Base-by-base conservation (phyloP, 768 basidiomycete species). In the Zangia roseola region DNA sequence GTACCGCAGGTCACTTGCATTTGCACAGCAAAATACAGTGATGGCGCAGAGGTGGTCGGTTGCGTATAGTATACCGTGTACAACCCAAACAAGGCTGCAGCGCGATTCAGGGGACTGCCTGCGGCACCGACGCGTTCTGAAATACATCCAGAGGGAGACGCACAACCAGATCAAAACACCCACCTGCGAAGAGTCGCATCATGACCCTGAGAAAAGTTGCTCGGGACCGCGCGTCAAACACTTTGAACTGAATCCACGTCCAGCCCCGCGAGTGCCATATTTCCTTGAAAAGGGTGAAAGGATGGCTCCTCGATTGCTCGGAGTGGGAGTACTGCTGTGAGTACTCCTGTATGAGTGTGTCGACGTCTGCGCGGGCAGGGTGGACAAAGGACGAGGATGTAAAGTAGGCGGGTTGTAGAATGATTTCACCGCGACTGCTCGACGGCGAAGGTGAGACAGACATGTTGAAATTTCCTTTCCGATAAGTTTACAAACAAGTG, bases 391-490 rank as follows among this genome's bases (percentile, higher is more conserved):
- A 60, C 0, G 86, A 87, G 4, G 88, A 91, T 0, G 88, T 86
- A 62, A 89, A 92, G 65, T 86, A 91, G 17, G 75, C 71, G 1
- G 87, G 88, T 58, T 91, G 89, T 10, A 91, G 68, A 33, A 78
- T 69, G 53, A 84, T 64, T 20, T 83, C 79, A 10, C 88, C 86
- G 13, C 84, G 79, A 41, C 68, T 58, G 13, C 75, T 72, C 19
- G 84, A 80, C 17, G 84, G 81, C 16, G 81, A 74, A 24, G 84
- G 79, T 9, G 71, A 57, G 46, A 77, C 58, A 10, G 74, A 70
- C 74, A 76, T 75, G 35, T 28, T 14, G 24, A 10, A 4, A 20
- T 54, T 58, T 59, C 61, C 62, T 56, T 63, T 65, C 40, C 25
- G 16, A 49, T 54, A 52, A 44, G 45, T 53, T 51, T 6, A 23